These are phyloP conservation scores for Zea luxurians DNA, from an alignment of 176 grass and related monocot genomes.

Conservation along the genomic window DNA sequence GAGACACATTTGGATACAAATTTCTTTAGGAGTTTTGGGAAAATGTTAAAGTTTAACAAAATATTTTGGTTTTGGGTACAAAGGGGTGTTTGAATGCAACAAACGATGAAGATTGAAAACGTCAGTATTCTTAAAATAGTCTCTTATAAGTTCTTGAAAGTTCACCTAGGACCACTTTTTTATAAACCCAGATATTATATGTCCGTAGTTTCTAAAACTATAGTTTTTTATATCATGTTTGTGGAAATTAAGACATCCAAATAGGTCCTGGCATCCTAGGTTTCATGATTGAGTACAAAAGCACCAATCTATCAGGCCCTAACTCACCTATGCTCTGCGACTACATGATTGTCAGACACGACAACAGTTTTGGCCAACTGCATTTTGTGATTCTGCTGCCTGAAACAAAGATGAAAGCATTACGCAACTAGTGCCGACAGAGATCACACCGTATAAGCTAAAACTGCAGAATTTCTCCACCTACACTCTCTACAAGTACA, in stretches of 20 bases:
- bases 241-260: neutral
- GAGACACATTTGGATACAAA: neutral
- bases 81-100: neutral
- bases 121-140: neutral
- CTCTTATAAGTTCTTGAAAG: neutral
- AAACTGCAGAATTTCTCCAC: neutral
- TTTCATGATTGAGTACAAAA: constrained; percentile 8
- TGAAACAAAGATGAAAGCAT: constrained; percentile 43
- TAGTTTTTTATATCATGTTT: neutral
- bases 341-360: neutral
- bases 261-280: neutral
- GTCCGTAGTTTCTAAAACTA: neutral
- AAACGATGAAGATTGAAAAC: neutral
- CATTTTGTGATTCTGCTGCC: constrained; percentile 38
- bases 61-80: neutral
- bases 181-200: neutral
- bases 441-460: neutral
- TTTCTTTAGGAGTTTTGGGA: neutral
- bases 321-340: constrained; percentile 23
- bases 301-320: neutral
- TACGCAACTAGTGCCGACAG: neutral
- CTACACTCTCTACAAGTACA: neutral
- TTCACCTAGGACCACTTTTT: neutral
- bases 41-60: neutral
- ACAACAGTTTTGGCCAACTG: constrained; percentile 22